Conservation (phyloP, 2,329 filamentous ascomycete genomes). For the Fusarium sp. region DNA sequence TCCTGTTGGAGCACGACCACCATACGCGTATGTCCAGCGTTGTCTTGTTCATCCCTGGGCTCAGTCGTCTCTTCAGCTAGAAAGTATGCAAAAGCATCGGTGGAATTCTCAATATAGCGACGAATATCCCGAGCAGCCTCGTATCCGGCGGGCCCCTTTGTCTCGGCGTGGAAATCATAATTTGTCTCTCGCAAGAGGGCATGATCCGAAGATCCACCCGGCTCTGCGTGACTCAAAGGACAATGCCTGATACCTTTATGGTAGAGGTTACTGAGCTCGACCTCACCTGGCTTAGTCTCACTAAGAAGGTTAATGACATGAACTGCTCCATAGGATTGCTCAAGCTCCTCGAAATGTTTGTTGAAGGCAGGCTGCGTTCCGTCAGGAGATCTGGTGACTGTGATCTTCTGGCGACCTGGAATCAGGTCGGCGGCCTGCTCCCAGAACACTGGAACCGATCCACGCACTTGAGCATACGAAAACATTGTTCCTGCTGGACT, state of each 20-base stretch:
- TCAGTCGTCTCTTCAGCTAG: conserved; percentile 79
- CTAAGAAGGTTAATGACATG: conserved; percentile 96
- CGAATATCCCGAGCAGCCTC: conserved; percentile 90
- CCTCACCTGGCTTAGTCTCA: conserved; percentile 85
- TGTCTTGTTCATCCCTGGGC: conserved; percentile 53
- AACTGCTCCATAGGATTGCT: conserved; percentile 86
- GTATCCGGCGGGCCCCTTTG: conserved; percentile 85
- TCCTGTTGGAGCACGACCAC: conserved; percentile 88
- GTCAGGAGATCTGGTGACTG: conserved; percentile 86
- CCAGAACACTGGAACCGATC: conserved; percentile 97
- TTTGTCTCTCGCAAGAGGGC: conserved; percentile 83
- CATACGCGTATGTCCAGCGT: conserved; percentile 57
- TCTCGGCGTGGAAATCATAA: conserved; percentile 97
- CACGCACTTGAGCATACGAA: conserved; percentile 92
- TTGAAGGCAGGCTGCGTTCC: conserved; percentile 95
- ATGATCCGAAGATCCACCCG: conserved; percentile 71
- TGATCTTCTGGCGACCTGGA: conserved; percentile 94
- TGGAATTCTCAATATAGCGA: conserved; percentile 79
- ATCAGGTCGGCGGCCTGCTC: conserved; percentile 90
- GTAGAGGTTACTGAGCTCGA: conserved; percentile 84
- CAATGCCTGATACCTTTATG: conserved; percentile 80
- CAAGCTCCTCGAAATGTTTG: conserved; percentile 91
- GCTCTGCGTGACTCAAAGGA: conserved; percentile 72
- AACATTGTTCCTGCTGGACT: conserved; percentile 82
- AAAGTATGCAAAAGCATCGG: conserved; percentile 92